These are phyloP conservation scores for Debaryomyces prosopidis DNA, from an alignment of 805 yeast species.

Conservation along the genomic window DNA sequence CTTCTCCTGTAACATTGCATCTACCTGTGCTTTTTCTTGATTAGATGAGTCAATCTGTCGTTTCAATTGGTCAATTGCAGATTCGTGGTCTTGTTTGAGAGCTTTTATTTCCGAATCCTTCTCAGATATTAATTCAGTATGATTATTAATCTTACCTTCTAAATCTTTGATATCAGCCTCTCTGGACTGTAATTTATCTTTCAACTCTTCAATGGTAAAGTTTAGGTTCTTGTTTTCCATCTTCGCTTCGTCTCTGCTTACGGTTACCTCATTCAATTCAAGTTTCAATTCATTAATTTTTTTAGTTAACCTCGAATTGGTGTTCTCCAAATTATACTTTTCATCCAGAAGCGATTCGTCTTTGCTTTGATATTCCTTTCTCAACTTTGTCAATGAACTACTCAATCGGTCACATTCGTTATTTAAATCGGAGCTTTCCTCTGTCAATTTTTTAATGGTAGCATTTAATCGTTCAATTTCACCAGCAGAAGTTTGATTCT, in stretches of 20 bases:
- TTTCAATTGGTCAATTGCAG: conserved; percentile 5
- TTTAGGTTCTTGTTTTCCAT: conserved; percentile 42
- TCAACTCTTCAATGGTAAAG: conserved; percentile 45
- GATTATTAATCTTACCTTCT: conserved; percentile 9
- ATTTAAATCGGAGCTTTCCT: conserved; percentile 44
- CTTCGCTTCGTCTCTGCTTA: conserved; percentile 37
- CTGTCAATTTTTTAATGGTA: conserved; percentile 19
- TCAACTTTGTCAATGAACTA: conserved; percentile 34
- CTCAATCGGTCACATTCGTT: conserved; percentile 55
- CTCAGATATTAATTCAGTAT: conserved; percentile 4
- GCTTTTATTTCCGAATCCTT: conserved; percentile 7
- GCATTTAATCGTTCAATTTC: conserved; percentile 17
- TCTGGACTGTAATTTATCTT: conserved; percentile 33
- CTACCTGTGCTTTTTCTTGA: conserved; percentile 5
- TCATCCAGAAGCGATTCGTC: conserved; percentile 38
- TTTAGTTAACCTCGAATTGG: conserved; percentile 36
- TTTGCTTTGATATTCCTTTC: conserved; percentile 37
- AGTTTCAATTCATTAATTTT: conserved; percentile 40
- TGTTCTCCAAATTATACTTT: conserved; percentile 41
- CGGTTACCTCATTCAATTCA: conserved; percentile 43
- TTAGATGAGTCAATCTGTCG: conserved; percentile 7
- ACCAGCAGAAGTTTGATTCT: conserved; percentile 9
- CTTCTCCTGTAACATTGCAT: conserved; percentile 8
- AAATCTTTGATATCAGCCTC: conserved; percentile 13
- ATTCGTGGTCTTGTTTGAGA: conserved; percentile 1